Percentiles rank a stretch among this genome's conserved stretches.
Evolutionary conservation across 2,329 filamentous ascomycete species (phyloP).

Genomic region (Apiospora koreana): DNA sequence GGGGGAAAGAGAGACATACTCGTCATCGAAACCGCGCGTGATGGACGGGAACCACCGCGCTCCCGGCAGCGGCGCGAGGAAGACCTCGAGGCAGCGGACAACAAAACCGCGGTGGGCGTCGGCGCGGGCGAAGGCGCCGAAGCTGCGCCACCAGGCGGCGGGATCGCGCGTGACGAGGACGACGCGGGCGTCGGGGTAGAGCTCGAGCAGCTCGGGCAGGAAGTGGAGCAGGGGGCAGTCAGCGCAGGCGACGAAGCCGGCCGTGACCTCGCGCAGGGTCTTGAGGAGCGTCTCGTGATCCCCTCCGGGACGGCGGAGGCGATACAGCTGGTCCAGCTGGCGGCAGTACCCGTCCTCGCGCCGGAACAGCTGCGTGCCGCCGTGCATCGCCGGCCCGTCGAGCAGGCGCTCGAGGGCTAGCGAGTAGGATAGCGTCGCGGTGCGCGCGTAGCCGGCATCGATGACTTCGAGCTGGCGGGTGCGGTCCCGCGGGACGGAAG

Average conservation of each 20-base stretch:
- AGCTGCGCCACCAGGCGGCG: background rate
- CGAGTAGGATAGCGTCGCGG: constrained; percentile 50
- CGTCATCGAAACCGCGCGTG: background rate
- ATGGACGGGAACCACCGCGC: background rate
- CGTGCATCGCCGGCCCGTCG: constrained; percentile 49
- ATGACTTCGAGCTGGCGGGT: constrained; percentile 37
- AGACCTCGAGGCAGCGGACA: background rate
- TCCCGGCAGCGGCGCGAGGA: background rate
- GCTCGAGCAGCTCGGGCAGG: background rate
- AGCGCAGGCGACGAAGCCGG: constrained; percentile 22
- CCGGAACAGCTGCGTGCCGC: constrained; percentile 40
- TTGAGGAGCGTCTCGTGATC: constrained; percentile 24
- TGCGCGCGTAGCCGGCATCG: constrained; percentile 44
- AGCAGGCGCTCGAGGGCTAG: constrained; percentile 47
- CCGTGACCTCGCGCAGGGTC: constrained; percentile 22
- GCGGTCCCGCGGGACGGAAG: background rate
- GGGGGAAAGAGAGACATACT: background rate
- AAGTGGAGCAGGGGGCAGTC: constrained; percentile 16
- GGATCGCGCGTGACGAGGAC: background rate
- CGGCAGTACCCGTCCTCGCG: constrained; percentile 33
- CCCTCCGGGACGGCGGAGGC: constrained; percentile 13
- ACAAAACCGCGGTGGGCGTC: background rate
- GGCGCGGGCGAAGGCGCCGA: background rate
- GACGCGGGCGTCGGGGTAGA: background rate
- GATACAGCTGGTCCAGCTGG: background rate